Percentiles rank a stretch among this genome's conserved stretches.
Conservation (phyloP, 768 basidiomycete genomes). For the Mrakia frigida region DNA sequence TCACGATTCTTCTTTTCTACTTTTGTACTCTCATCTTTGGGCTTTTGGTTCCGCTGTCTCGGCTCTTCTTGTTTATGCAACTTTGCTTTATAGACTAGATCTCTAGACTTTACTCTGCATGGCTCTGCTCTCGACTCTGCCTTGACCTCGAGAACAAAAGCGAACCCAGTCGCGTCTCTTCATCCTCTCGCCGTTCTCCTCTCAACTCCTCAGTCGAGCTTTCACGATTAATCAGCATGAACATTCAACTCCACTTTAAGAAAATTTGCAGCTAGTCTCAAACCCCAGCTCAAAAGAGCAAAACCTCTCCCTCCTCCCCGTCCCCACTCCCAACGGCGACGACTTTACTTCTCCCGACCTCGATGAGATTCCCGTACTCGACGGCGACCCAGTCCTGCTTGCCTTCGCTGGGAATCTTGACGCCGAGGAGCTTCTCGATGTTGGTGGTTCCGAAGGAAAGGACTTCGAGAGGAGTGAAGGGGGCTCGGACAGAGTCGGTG, state of each 20-base stretch:
- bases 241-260: no score
- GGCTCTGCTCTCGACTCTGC: background rate
- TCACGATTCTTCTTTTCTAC: background rate
- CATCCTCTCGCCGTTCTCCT: no score
- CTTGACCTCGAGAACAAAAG: no score
- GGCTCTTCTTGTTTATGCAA: background rate
- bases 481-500: slow-evolving; percentile 7
- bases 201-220: no score
- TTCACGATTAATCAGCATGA: no score
- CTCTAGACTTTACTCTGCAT: background rate
- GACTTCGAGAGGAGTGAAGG: slow-evolving; percentile 41
- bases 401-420: slow-evolving; percentile 33
- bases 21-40: background rate
- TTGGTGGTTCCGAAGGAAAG: slow-evolving; percentile 55
- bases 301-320: background rate
- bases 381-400: slow-evolving; percentile 23
- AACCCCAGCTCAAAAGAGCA: background rate
- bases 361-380: background rate
- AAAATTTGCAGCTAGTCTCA: no score
- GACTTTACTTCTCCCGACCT: slow-evolving; percentile 5
- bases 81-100: background rate
- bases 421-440: slow-evolving; percentile 53
- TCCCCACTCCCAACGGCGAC: background rate
- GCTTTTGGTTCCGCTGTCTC: background rate
- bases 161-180: no score